These are phyloP conservation scores for Amaranthus palmeri DNA, from an alignment of 148 eudicot species.

Conservation along the genomic window DNA sequence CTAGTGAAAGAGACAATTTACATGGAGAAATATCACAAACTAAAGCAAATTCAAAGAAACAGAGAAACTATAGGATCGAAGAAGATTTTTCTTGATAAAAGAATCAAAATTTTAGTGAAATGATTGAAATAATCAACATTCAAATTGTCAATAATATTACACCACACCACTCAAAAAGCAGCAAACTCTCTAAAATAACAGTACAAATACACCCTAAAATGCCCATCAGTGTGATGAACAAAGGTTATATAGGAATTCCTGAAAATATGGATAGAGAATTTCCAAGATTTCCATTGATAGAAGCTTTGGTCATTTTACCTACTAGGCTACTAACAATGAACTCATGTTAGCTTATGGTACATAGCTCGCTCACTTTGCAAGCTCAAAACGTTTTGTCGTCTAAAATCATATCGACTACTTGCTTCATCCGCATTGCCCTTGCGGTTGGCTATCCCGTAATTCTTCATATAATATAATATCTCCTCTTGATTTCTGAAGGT, in stretches of 20 bases:
- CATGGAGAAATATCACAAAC: no score
- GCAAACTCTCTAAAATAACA: not conserved
- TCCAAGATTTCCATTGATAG: not conserved
- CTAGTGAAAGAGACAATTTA: no score
- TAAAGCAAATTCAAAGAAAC: no score
- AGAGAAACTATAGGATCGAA: not conserved
- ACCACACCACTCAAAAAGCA: constrained; percentile 8
- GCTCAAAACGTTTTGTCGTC: not conserved
- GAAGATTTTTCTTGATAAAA: not conserved
- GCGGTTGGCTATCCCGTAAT: not conserved
- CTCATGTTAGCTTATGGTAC: constrained; percentile 16
- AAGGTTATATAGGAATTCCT: not conserved
- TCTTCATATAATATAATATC: not conserved
- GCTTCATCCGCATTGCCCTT: not conserved
- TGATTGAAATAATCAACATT: constrained; percentile 6
- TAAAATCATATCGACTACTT: not conserved
- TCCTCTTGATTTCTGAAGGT: not conserved
- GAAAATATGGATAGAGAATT: not conserved
- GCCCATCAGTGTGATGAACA: constrained; percentile 32
- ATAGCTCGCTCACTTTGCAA: constrained; percentile 4
- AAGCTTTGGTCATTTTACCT: not conserved
- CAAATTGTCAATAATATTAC: constrained; percentile 6
- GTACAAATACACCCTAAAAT: constrained; percentile 7
- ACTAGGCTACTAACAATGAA: not conserved
- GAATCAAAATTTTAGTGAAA: not conserved